phyloP scores from a whole-genome alignment of 2,329 filamentous ascomycete genomes.

The Huntiella moniliformis region DNA sequence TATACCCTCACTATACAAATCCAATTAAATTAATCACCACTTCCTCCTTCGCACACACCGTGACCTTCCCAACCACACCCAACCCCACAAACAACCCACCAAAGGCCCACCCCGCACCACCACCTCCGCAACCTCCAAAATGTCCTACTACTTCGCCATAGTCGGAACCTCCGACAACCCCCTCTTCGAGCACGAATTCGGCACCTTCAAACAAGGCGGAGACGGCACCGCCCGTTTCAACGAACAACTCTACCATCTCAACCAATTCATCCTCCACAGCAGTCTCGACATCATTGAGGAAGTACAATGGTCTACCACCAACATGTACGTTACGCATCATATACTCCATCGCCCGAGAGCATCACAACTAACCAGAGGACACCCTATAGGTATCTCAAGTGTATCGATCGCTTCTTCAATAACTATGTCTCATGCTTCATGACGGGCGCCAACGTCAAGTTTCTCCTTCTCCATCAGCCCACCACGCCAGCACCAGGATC shows the following conservation, averaged over 20 bases:
- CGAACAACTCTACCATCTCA: conserved; percentile 78
- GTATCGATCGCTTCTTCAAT: conserved; percentile 91
- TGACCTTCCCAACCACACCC: too few species aligned
- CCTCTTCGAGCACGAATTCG: conserved; percentile 92
- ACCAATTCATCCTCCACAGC: conserved; percentile 93
- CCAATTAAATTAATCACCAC: not conserved
- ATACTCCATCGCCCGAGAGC: not conserved
- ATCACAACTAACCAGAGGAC: not conserved
- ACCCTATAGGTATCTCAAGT: conserved; percentile 69
- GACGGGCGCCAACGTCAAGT: conserved; percentile 80
- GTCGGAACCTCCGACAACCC: conserved; percentile 90
- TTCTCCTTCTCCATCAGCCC: conserved; percentile 83
- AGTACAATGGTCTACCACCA: conserved; percentile 75
- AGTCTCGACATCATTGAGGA: conserved; percentile 91
- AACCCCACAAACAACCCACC: not conserved
- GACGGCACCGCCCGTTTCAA: conserved; percentile 81
- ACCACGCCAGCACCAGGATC: conserved; percentile 17
- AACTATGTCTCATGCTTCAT: conserved; percentile 91
- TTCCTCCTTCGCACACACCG: not conserved
- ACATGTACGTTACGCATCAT: conserved; percentile 43
- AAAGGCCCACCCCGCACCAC: not conserved
- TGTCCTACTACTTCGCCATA: conserved; percentile 99
- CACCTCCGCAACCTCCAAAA: conserved; percentile 20
- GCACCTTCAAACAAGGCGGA: conserved; percentile 86
- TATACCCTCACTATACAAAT: not conserved